Conservation (phyloP, 2,329 filamentous ascomycete species). For the Aspergillus cejpii region DNA sequence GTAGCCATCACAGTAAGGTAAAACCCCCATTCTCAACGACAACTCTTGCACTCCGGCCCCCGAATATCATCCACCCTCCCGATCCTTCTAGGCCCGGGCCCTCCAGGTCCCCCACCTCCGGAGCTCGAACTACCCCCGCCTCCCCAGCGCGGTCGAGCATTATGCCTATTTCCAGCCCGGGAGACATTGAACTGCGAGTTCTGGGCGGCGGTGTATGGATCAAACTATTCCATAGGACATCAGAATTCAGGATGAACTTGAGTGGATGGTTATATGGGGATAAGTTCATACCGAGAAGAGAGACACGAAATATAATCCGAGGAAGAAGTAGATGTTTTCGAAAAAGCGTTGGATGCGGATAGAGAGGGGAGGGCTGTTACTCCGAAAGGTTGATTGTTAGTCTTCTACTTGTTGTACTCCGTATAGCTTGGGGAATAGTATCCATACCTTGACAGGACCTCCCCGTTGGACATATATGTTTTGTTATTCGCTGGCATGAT, state of each 20-base stretch:
- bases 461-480: constrained; percentile 39
- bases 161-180: constrained; percentile 23
- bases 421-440: too few relatives aligned
- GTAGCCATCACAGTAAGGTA: constrained; percentile 1
- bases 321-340: constrained; percentile 41
- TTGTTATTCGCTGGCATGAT: constrained; percentile 31
- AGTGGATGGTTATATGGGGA: not conserved
- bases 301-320: constrained; percentile 46
- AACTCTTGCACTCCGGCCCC: constrained; percentile 44
- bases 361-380: constrained; percentile 43
- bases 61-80: constrained; percentile 45
- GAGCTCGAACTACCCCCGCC: constrained; percentile 17
- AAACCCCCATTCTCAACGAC: constrained; percentile 24
- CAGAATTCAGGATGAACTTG: too few relatives aligned
- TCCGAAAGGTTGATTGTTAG: constrained; percentile 5
- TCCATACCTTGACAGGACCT: constrained; percentile 32
- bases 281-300: constrained; percentile 40
- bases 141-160: constrained; percentile 23
- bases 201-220: constrained; percentile 43
- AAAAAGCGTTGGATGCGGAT: constrained; percentile 39
- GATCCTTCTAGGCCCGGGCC: constrained; percentile 33
- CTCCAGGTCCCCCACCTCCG: constrained; percentile 25
- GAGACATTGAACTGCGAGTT: constrained; percentile 42
- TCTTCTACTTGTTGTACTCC: not conserved
- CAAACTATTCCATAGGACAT: too few relatives aligned